phyloP scores from a whole-genome alignment of 2,329 filamentous ascomycete genomes.

The Colletotrichum camelliae region DNA sequence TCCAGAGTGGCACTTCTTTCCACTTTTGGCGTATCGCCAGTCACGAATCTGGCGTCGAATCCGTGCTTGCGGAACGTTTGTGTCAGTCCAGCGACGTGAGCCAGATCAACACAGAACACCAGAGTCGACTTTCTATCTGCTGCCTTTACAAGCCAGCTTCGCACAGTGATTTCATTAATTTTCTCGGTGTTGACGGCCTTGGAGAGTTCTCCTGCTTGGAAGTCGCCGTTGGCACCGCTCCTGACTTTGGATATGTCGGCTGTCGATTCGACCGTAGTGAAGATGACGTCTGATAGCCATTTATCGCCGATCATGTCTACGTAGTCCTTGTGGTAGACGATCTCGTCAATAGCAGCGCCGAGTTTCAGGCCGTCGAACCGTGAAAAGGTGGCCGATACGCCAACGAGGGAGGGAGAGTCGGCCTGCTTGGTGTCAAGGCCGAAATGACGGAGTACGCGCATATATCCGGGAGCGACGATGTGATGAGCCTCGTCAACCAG shows the following conservation, averaged over 20 bases:
- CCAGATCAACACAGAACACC: conserved; percentile 91
- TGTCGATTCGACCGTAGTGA: conserved; percentile 87
- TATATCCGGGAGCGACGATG: conserved; percentile 84
- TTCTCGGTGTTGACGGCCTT: conserved; percentile 80
- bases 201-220: conserved; percentile 78
- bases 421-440: conserved; percentile 54
- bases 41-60: conserved; percentile 86
- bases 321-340: conserved; percentile 88
- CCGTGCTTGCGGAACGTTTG: conserved; percentile 77
- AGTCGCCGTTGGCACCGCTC: conserved; percentile 75
- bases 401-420: conserved; percentile 72
- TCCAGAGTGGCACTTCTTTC: conserved; percentile 74
- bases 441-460: conserved; percentile 80
- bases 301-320: conserved; percentile 79
- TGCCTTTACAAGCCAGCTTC: conserved; percentile 84
- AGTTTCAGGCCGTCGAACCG: conserved; percentile 84
- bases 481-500: conserved; percentile 97
- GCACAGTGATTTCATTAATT: conserved; percentile 84
- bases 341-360: conserved; percentile 88
- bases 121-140: conserved; percentile 79
- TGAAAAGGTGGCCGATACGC: conserved; percentile 83
- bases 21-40: conserved; percentile 75
- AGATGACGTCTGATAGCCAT: conserved; percentile 90
- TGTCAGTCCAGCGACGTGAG: conserved; percentile 79
- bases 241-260: conserved; percentile 78